phyloP scores from a whole-genome alignment of 495 filamentous ascomycete species.

The Peziza echinospora region DNA sequence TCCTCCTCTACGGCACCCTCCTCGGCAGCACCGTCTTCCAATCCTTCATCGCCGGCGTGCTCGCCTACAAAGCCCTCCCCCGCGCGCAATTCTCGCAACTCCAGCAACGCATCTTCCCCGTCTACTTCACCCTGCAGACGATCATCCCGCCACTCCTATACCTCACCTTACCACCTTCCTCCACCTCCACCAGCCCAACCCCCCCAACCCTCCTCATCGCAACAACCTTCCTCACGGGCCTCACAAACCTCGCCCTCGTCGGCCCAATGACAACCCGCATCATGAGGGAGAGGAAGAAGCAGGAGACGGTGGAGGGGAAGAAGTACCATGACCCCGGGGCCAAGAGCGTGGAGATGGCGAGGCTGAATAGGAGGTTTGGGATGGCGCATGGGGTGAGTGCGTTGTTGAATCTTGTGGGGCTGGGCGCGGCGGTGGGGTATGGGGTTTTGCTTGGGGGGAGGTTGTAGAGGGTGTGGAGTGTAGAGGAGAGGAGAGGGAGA shows the following conservation, averaged over 20 bases:
- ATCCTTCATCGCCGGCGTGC: slow-evolving; percentile 59
- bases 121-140: slow-evolving; percentile 70
- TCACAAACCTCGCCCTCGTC: slow-evolving; percentile 44
- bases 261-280: slow-evolving; percentile 49
- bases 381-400: slow-evolving; percentile 58
- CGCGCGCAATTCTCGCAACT: slow-evolving; percentile 61
- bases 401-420: slow-evolving; percentile 46
- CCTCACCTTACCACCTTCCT: slow-evolving; percentile 46
- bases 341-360: slow-evolving; percentile 60
- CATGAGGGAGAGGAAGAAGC: slow-evolving; percentile 48
- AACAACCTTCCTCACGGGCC: slow-evolving; percentile 37
- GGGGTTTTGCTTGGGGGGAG: slow-evolving; percentile 35
- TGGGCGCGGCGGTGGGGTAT: slow-evolving; percentile 49
- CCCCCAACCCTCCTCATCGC: slow-evolving; percentile 29
- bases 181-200: slow-evolving; percentile 15
- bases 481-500: too few species aligned
- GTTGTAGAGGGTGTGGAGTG: background rate
- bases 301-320: slow-evolving; percentile 64
- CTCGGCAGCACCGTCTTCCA: slow-evolving; percentile 18
- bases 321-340: slow-evolving; percentile 48
- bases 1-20: slow-evolving; percentile 3
- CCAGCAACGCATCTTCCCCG: slow-evolving; percentile 53
- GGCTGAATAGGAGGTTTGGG: slow-evolving; percentile 59
- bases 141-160: slow-evolving; percentile 47
- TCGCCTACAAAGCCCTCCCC: slow-evolving; percentile 51